A percentile compares a stretch with the other conserved stretches of the same genome.
These are phyloP conservation scores for Physcia stellaris DNA, from an alignment of 495 filamentous ascomycete species.

Conservation along the genomic window DNA sequence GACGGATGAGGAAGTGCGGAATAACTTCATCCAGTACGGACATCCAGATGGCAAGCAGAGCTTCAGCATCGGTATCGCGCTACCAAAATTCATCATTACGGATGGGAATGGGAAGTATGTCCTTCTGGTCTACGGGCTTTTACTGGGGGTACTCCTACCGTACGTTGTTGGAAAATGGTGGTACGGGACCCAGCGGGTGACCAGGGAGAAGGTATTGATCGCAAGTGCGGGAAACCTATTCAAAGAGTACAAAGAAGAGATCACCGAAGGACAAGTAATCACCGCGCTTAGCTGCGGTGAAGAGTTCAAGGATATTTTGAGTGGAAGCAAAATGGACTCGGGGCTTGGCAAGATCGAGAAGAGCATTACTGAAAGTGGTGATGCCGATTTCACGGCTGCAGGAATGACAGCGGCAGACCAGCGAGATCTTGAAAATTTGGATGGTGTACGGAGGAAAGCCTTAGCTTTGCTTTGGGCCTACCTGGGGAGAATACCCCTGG, in stretches of 20 bases:
- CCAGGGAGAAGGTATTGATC: constrained; percentile 80
- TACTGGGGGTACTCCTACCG: constrained; percentile 80
- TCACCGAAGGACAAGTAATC: constrained; percentile 66
- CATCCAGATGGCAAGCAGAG: constrained; percentile 97
- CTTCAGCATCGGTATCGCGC: constrained; percentile 92
- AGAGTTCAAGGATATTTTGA: constrained; percentile 62
- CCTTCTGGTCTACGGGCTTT: constrained; percentile 68
- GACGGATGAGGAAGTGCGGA: constrained; percentile 91
- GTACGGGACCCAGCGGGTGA: constrained; percentile 88
- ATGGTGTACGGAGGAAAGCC: constrained; percentile 68
- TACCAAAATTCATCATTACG: constrained; percentile 83
- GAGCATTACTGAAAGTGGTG: constrained; percentile 48
- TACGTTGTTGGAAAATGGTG: constrained; percentile 96
- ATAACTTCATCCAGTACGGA: constrained; percentile 90
- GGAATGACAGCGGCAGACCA: constrained; percentile 58
- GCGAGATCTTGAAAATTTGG: constrained; percentile 51
- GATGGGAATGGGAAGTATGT: constrained; percentile 95
- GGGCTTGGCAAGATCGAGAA: constrained; percentile 72
- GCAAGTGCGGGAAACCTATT: constrained; percentile 90
- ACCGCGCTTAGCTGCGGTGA: constrained; percentile 67
- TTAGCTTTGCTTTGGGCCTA: constrained; percentile 90
- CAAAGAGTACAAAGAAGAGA: constrained; percentile 73
- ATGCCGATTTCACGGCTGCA: constrained; percentile 30
- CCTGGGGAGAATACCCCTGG: constrained; percentile 67
- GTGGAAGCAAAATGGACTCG: constrained; percentile 57